Percentiles rank a stretch among this genome's conserved stretches.
These are phyloP conservation scores for Favolaschia claudopus DNA, from an alignment of 768 basidiomycete genomes.

Conservation along the genomic window DNA sequence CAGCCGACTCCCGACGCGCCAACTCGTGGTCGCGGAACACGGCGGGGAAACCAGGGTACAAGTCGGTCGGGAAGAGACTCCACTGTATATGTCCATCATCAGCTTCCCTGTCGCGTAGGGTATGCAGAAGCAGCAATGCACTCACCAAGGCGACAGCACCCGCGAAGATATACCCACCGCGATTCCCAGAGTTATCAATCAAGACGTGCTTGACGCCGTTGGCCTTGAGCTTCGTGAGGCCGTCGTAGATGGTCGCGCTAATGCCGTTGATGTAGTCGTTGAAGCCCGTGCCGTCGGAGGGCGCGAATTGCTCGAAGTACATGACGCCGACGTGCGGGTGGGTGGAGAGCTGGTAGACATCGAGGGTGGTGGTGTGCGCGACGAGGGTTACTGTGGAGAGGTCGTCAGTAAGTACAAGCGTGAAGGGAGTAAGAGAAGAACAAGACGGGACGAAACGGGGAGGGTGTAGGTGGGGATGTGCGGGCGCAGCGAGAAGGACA, in stretches of 20 bases:
- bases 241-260: neutral
- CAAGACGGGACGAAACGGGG: no score
- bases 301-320: slow-evolving; percentile 21
- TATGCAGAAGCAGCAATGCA: no score
- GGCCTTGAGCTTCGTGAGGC: neutral
- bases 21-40: slow-evolving; percentile 4
- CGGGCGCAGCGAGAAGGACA: no score
- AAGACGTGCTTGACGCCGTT: slow-evolving; percentile 13
- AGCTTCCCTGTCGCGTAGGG: no score
- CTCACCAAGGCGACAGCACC: slow-evolving; percentile 7
- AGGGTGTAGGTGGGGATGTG: no score
- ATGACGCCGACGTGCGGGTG: slow-evolving; percentile 17
- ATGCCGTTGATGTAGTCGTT: slow-evolving; percentile 5
- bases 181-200: slow-evolving; percentile 15
- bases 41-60: slow-evolving; percentile 11
- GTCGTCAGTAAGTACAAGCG: neutral
- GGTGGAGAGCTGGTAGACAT: slow-evolving; percentile 12
- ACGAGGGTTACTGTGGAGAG: slow-evolving; percentile 5
- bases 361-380: slow-evolving; percentile 12
- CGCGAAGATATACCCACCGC: slow-evolving; percentile 15
- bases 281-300: slow-evolving; percentile 8
- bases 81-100: no score
- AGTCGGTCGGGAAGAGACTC: slow-evolving; percentile 2
- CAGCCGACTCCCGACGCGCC: neutral
- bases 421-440: no score